phyloP scores from a whole-genome alignment of 306 rosid genomes.

The Mimosa bimucronata region DNA sequence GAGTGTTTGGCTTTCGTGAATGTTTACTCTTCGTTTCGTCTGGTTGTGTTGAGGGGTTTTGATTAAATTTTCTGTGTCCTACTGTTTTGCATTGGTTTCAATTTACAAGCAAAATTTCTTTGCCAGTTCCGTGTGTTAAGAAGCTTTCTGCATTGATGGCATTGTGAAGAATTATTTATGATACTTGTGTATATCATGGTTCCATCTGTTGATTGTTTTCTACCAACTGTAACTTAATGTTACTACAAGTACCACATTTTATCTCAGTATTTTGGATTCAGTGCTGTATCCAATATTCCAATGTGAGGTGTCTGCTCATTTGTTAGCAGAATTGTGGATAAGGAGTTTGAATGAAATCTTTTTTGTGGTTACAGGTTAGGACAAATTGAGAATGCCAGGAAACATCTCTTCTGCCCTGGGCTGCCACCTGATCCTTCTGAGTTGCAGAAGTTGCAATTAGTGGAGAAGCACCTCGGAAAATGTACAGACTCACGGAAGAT shows the following conservation, averaged over 20 bases:
- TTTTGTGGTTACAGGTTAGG: conserved; percentile 61
- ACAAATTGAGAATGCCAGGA: conserved; percentile 71
- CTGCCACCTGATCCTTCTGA: conserved; percentile 52
- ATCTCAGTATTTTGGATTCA: conserved; percentile 21
- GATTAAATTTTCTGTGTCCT: conserved; percentile 2
- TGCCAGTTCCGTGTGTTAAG: neutral
- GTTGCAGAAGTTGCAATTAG: conserved; percentile 59
- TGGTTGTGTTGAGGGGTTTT: neutral
- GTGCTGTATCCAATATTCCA: conserved; percentile 13
- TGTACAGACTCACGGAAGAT: conserved; percentile 66
- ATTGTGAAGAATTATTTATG: neutral
- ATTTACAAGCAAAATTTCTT: neutral
- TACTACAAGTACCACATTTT: neutral
- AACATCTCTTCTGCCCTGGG: conserved; percentile 59
- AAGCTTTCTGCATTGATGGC: neutral
- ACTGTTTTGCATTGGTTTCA: neutral
- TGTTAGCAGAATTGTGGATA: neutral
- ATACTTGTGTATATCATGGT: neutral
- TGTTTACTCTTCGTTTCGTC: neutral
- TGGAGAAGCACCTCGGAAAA: conserved; percentile 67
- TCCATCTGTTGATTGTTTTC: neutral
- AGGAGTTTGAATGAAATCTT: conserved; percentile 1
- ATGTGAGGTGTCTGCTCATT: neutral
- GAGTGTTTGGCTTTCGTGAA: neutral
- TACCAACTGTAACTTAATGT: neutral